phyloP scores from a whole-genome alignment of 2,329 filamentous ascomycete genomes.

The Onygenales sp. region DNA sequence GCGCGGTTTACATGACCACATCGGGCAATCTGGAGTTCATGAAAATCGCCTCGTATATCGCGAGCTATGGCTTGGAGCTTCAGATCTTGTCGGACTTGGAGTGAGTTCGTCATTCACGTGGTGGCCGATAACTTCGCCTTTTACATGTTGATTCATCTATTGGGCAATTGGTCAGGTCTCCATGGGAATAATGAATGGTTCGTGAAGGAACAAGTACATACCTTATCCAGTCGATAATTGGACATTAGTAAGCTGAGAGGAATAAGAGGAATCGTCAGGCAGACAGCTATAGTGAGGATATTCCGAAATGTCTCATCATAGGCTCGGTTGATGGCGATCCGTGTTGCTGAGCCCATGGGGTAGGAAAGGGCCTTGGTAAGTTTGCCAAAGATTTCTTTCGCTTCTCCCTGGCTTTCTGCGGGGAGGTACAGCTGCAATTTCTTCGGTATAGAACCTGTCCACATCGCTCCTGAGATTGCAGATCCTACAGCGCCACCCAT shows the following conservation, averaged over 20 bases:
- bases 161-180: not conserved
- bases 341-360: constrained; percentile 45
- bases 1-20: not conserved
- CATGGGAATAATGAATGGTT: not conserved
- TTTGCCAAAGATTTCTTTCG: constrained; percentile 42
- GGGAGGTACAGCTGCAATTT: constrained; percentile 45
- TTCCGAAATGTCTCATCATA: constrained; percentile 58
- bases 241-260: constrained; percentile 47
- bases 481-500: constrained; percentile 52
- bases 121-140: not conserved
- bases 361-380: constrained; percentile 49
- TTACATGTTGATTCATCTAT: constrained; percentile 9
- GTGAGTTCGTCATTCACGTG: not conserved
- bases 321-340: constrained; percentile 52
- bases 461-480: constrained; percentile 55
- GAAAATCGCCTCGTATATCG: not conserved
- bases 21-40: not conserved
- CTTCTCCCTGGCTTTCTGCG: constrained; percentile 29
- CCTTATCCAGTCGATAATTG: constrained; percentile 49
- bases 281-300: constrained; percentile 46
- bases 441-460: constrained; percentile 49
- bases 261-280: constrained; percentile 47
- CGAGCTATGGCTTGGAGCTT: not conserved
- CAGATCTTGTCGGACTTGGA: not conserved
- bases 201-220: constrained; percentile 12